A percentile compares a stretch with the other conserved stretches of the same genome.
phyloP scores from a whole-genome alignment of 2,329 filamentous ascomycete genomes.

The Apiospora rasikravindrae region DNA sequence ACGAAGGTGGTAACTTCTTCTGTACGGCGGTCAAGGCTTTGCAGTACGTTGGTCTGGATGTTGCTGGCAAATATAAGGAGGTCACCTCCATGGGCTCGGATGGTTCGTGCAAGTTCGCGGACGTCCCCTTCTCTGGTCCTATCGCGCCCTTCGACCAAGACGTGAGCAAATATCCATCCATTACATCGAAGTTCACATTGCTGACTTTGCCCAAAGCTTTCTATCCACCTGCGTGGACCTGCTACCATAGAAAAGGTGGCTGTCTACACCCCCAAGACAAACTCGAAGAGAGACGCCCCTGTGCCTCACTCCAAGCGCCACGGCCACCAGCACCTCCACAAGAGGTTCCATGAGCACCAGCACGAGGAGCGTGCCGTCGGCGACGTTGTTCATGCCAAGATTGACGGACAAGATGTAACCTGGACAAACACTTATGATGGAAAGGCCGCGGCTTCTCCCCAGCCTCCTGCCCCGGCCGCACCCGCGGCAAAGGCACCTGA shows the following conservation, averaged over 20 bases:
- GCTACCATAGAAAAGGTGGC: slow-evolving; percentile 68
- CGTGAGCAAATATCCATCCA: slow-evolving; percentile 50
- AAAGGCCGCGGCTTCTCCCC: slow-evolving; percentile 20
- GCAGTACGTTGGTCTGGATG: slow-evolving; percentile 68
- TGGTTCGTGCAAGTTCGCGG: slow-evolving; percentile 59
- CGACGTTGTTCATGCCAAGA: slow-evolving; percentile 61
- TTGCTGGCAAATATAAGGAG: slow-evolving; percentile 66
- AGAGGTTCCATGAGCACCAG: slow-evolving; percentile 43
- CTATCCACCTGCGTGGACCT: slow-evolving; percentile 70
- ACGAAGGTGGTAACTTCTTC: slow-evolving; percentile 66
- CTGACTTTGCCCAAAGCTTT: slow-evolving; percentile 56
- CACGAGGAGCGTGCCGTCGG: slow-evolving; percentile 51
- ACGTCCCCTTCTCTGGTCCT: slow-evolving; percentile 61
- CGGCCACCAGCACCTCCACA: slow-evolving; percentile 58
- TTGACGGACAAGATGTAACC: slow-evolving; percentile 60
- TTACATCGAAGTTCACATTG: slow-evolving; percentile 16
- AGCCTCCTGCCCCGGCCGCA: slow-evolving; percentile 27
- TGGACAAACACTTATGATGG: slow-evolving; percentile 64
- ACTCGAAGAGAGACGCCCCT: slow-evolving; percentile 44
- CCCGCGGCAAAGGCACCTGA: slow-evolving; percentile 14
- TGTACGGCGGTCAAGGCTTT: slow-evolving; percentile 69
- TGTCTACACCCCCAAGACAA: slow-evolving; percentile 64
- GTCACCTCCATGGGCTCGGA: slow-evolving; percentile 64
- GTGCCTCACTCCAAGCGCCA: slow-evolving; percentile 45
- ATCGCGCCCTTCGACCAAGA: slow-evolving; percentile 73